Conservation (phyloP, 2,329 filamentous ascomycete species). For the Chrysosporium keratinophilum region DNA sequence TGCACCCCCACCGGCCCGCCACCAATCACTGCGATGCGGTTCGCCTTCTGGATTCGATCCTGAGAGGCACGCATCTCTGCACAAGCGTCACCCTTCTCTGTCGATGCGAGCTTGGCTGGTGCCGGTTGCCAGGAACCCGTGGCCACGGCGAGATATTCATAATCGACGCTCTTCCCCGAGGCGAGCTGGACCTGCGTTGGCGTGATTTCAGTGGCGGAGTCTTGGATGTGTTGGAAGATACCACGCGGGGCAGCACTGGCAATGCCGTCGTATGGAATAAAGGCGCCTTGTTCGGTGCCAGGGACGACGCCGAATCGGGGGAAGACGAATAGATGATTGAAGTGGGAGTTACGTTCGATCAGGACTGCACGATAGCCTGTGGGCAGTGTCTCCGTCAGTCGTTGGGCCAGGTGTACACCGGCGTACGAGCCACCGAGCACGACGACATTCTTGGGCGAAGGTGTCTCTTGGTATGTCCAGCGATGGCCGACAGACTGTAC, state of each 20-base stretch:
- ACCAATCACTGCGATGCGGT: slow-evolving; percentile 32
- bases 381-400: slow-evolving; percentile 42
- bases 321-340: slow-evolving; percentile 52
- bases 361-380: slow-evolving; percentile 46
- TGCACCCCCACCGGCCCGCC: slow-evolving; percentile 35
- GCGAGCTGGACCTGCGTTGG: slow-evolving; percentile 33
- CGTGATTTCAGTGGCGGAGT: slow-evolving; percentile 33
- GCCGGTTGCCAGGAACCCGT: slow-evolving; percentile 42
- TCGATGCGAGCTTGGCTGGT: slow-evolving; percentile 40
- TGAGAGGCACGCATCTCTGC: slow-evolving; percentile 40
- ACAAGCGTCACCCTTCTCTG: slow-evolving; percentile 38
- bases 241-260: slow-evolving; percentile 30
- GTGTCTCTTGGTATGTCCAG: slow-evolving; percentile 9
- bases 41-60: slow-evolving; percentile 34
- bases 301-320: slow-evolving; percentile 49
- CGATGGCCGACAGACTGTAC: slow-evolving; percentile 5
- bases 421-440: slow-evolving; percentile 51
- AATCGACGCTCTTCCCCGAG: slow-evolving; percentile 40
- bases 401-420: slow-evolving; percentile 34
- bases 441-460: slow-evolving; percentile 19
- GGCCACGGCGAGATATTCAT: slow-evolving; percentile 47
- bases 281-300: slow-evolving; percentile 48
- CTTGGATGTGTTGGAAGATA: slow-evolving; percentile 36
- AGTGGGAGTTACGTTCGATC: slow-evolving; percentile 51
- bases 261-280: slow-evolving; percentile 47